Percentiles rank a stretch among this genome's conserved stretches.
Conservation (phyloP, 176 grass and related monocot species). For the Tillandsia fasciculata region DNA sequence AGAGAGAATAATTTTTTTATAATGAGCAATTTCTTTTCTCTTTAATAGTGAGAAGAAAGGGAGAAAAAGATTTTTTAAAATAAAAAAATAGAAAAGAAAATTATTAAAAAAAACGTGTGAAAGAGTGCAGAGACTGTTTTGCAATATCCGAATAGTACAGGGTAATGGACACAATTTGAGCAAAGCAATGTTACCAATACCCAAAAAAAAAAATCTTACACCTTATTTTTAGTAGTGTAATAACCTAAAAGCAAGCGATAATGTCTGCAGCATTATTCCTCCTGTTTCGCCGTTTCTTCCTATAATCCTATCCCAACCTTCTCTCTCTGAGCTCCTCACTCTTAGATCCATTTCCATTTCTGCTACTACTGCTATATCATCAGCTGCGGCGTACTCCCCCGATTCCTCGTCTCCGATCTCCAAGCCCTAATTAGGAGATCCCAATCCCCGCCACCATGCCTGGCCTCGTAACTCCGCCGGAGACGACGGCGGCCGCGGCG, state of each 20-base stretch:
- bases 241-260: conserved; percentile 8
- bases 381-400: not conserved
- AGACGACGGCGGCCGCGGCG: conserved; percentile 17
- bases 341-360: not conserved
- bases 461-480: conserved; percentile 34
- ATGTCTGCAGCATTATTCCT: not conserved
- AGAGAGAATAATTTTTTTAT: too few relatives aligned
- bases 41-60: too few relatives aligned
- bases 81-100: too few relatives aligned
- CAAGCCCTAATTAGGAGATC: not conserved
- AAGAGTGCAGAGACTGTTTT: too few relatives aligned
- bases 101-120: too few relatives aligned
- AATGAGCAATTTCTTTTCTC: too few relatives aligned
- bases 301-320: not conserved
- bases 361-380: not conserved
- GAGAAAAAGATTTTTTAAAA: too few relatives aligned
- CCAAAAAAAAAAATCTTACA: not conserved
- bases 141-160: too few relatives aligned
- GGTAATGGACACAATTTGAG: too few relatives aligned
- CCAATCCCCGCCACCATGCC: conserved; percentile 22
- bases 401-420: not conserved
- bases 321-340: not conserved
- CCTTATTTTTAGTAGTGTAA: not conserved
- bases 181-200: too few relatives aligned
- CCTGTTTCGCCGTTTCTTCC: too few relatives aligned